phyloP scores from a whole-genome alignment of 2,329 filamentous ascomycete species.

The Lanzia echinophila region DNA sequence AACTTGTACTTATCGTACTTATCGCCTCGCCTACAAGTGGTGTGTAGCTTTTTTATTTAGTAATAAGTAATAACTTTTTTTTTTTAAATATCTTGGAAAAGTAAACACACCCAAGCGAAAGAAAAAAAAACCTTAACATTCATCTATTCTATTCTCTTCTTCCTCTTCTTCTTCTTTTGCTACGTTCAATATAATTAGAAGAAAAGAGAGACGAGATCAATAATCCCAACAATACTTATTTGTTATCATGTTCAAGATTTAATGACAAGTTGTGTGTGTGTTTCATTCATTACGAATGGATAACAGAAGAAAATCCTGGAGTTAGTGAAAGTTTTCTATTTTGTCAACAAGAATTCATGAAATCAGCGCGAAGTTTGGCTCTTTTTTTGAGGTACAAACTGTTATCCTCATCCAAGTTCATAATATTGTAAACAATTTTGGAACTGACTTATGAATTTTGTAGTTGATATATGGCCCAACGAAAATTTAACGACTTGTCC shows the following conservation, averaged over 20 bases:
- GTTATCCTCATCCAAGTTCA: neutral
- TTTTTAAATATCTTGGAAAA: too few species aligned
- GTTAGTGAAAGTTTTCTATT: neutral
- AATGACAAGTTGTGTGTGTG: neutral
- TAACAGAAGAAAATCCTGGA: slow-evolving; percentile 1
- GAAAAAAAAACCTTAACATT: too few species aligned
- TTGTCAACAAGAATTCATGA: neutral
- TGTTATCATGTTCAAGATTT: neutral
- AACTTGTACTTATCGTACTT: too few species aligned
- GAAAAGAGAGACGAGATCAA: too few species aligned
- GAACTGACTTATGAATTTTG: slow-evolving; percentile 1
- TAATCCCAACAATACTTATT: too few species aligned
- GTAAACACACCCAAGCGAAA: too few species aligned
- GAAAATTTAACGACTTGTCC: neutral
- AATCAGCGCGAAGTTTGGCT: neutral
- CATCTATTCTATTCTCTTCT: too few species aligned
- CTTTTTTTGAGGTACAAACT: neutral
- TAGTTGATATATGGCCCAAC: neutral
- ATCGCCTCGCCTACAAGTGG: too few species aligned
- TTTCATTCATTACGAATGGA: neutral
- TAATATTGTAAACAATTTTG: neutral
- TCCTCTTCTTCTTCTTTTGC: too few species aligned
- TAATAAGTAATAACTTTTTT: too few species aligned
- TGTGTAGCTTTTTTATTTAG: too few species aligned
- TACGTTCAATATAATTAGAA: too few species aligned